Evolutionary conservation across 805 yeast species (phyloP).

Genomic region (Kluyveromyces lactis): DNA sequence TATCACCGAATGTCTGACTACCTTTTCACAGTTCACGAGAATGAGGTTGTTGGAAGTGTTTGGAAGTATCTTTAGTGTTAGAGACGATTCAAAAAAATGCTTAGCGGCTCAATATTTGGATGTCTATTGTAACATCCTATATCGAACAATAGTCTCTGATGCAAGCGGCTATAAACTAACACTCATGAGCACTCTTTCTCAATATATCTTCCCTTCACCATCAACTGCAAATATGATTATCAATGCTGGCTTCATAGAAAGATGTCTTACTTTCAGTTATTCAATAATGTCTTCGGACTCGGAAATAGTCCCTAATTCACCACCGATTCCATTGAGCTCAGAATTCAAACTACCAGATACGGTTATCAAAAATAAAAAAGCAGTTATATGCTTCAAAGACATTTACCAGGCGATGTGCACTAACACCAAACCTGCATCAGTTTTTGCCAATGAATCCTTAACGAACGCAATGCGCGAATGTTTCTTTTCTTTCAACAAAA

Average conservation of each 20-base stretch:
- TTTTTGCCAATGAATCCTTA: constrained; percentile 14
- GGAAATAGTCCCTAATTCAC: constrained; percentile 16
- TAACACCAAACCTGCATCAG: constrained; percentile 44
- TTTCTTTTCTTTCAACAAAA: constrained; percentile 24
- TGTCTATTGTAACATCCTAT: constrained; percentile 51
- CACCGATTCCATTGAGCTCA: constrained; percentile 19
- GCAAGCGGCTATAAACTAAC: constrained; percentile 16
- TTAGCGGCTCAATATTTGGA: constrained; percentile 63
- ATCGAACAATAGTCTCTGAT: constrained; percentile 22
- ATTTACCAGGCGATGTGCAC: constrained; percentile 69
- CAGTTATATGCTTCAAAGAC: constrained; percentile 32
- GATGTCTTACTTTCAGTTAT: constrained; percentile 22
- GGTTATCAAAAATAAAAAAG: constrained; percentile 23
- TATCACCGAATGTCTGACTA: constrained; percentile 18
- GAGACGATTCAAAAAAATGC: constrained; percentile 47
- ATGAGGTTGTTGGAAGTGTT: constrained; percentile 16
- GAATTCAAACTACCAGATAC: constrained; percentile 22
- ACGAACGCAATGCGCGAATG: constrained; percentile 18
- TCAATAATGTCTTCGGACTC: constrained; percentile 23
- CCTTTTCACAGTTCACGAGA: constrained; percentile 15
- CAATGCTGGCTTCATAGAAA: constrained; percentile 21
- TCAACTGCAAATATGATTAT: constrained; percentile 21
- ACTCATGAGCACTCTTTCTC: constrained; percentile 23
- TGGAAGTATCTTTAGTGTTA: constrained; percentile 17
- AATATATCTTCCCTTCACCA: constrained; percentile 26